A percentile compares a stretch with the other conserved stretches of the same genome.
These are phyloP conservation scores for Gossypium herbaceum DNA, from an alignment of 345 rosid genomes.

Conservation along the genomic window DNA sequence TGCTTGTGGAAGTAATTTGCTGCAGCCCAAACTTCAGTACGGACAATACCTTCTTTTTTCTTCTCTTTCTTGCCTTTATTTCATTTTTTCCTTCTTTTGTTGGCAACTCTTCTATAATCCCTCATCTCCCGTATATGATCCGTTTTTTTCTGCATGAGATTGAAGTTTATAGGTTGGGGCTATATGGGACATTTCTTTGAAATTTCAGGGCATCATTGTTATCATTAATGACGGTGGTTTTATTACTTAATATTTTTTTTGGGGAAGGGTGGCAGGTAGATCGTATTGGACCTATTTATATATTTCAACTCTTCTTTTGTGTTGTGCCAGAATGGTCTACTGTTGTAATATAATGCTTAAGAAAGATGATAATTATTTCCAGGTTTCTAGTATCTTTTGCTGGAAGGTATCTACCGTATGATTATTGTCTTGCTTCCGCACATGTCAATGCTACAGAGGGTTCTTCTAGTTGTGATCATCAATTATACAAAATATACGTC, in stretches of 20 bases:
- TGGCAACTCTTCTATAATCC: not conserved
- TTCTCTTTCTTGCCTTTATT: not conserved
- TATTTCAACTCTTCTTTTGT: not conserved
- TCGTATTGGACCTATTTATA: not conserved
- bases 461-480: slow-evolving; percentile 41
- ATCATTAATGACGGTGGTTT: not conserved
- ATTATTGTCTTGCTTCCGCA: slow-evolving; percentile 48
- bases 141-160: too few species aligned
- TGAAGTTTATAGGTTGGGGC: not conserved
- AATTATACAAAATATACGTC: slow-evolving; percentile 54
- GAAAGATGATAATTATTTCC: slow-evolving; percentile 30
- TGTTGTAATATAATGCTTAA: slow-evolving; percentile 8
- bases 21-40: slow-evolving; percentile 73
- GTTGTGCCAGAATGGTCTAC: slow-evolving; percentile 4
- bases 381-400: slow-evolving; percentile 89
- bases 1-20: slow-evolving; percentile 80
- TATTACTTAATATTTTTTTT: not conserved
- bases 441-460: slow-evolving; percentile 31
- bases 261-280: not conserved
- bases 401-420: slow-evolving; percentile 76
- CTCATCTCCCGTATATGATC: not conserved
- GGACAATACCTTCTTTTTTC: slow-evolving; percentile 17
- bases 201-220: not conserved
- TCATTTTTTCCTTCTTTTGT: not conserved
- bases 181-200: not conserved